These are phyloP conservation scores for Amaranthus palmeri DNA, from an alignment of 148 eudicot genomes.

Conservation along the genomic window DNA sequence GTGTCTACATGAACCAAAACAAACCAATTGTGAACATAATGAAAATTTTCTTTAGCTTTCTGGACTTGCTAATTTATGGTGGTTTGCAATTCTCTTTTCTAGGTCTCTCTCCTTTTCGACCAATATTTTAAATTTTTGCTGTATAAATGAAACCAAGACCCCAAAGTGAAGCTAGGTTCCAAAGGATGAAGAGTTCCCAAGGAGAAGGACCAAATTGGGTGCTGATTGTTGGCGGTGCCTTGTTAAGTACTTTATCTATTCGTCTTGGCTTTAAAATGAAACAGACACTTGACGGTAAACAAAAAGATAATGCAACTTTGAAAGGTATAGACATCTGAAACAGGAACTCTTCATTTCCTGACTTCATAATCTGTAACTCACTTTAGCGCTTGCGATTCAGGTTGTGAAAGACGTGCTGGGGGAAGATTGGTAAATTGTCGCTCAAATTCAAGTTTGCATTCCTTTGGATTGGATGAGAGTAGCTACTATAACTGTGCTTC, in stretches of 20 bases:
- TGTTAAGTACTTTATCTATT: conserved; percentile 78
- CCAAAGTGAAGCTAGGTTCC: conserved; percentile 41
- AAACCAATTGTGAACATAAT: too few relatives aligned
- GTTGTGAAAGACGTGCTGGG: conserved; percentile 42
- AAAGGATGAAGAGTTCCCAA: conserved; percentile 42
- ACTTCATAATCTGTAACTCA: conserved; percentile 3
- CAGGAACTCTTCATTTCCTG: not conserved
- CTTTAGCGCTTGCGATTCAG: conserved; percentile 30
- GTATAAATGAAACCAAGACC: conserved; percentile 63
- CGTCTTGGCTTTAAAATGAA: conserved; percentile 88
- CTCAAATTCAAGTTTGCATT: conserved; percentile 53
- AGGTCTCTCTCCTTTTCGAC: conserved; percentile 16
- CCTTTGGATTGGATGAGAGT: conserved; percentile 55
- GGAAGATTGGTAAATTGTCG: conserved; percentile 43
- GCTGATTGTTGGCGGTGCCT: conserved; percentile 86
- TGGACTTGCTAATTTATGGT: not conserved
- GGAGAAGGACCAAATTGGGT: conserved; percentile 88
- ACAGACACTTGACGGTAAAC: conserved; percentile 71
- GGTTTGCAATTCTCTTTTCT: not conserved
- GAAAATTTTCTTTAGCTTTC: too few relatives aligned
- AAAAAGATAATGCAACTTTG: conserved; percentile 34
- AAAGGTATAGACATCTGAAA: conserved; percentile 39
- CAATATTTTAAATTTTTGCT: conserved; percentile 8
- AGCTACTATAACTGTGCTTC: conserved; percentile 54
- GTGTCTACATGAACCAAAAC: too few relatives aligned